Conservation (phyloP, 768 basidiomycete genomes). For the Psilocybe azurescens region DNA sequence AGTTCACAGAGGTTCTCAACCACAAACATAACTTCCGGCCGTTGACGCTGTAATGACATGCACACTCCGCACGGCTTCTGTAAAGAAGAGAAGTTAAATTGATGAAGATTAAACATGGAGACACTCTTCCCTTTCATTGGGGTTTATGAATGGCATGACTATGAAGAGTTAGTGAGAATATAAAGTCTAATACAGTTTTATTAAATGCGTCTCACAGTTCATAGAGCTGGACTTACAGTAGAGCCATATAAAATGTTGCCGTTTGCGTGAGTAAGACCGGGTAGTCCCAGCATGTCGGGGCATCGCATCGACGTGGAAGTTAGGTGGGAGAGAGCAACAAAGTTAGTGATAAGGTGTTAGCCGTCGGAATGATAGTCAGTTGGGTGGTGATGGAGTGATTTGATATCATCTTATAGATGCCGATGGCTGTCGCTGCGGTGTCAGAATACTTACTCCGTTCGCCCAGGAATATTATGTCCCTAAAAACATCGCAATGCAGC, state of each 20-base stretch:
- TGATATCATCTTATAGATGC: not conserved
- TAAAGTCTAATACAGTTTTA: not conserved
- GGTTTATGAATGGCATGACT: not conserved
- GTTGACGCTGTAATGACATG: not conserved
- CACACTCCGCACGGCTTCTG: not conserved
- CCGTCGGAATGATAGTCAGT: not conserved
- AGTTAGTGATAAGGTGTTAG: not conserved
- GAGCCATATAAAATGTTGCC: not conserved
- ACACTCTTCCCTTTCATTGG: not conserved
- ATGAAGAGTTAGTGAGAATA: not conserved
- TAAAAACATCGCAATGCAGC: not conserved
- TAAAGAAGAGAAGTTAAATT: not conserved
- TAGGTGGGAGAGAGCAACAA: not conserved
- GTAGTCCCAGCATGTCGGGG: too few relatives aligned
- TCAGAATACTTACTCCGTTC: not conserved
- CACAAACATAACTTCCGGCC: not conserved
- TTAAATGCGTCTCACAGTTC: not conserved
- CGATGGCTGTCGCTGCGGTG: not conserved
- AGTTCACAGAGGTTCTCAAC: not conserved
- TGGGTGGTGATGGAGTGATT: not conserved
- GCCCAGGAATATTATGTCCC: constrained; percentile 5
- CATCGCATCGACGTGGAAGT: not conserved
- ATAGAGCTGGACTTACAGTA: not conserved
- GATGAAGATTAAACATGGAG: not conserved
- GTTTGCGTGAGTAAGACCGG: not conserved